Evolutionary conservation across 306 rosid species (phyloP).

Genomic region (Lathyrus tuberosus): DNA sequence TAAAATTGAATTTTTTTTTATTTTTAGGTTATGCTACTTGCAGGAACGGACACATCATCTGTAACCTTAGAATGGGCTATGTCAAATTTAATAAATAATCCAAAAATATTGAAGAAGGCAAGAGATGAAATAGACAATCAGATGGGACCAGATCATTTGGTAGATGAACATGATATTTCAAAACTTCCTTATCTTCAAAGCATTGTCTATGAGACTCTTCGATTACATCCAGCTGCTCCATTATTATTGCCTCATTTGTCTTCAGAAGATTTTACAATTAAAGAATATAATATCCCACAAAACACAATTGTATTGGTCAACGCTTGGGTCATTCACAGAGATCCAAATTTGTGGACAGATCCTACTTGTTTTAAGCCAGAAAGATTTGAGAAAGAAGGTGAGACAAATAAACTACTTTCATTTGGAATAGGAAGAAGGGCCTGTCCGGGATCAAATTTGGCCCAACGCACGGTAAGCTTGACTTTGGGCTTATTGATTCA

Average conservation of each 20-base stretch:
- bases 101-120: slow-evolving; percentile 42
- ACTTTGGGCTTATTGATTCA: slow-evolving; percentile 50
- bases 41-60: slow-evolving; percentile 54
- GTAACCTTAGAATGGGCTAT: slow-evolving; percentile 67
- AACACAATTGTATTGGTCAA: slow-evolving; percentile 51
- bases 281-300: slow-evolving; percentile 43
- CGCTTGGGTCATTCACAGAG: slow-evolving; percentile 62
- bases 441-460: slow-evolving; percentile 52
- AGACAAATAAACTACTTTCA: slow-evolving; percentile 42
- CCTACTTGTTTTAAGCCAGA: slow-evolving; percentile 51
- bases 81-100: slow-evolving; percentile 51
- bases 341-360: slow-evolving; percentile 53
- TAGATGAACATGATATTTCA: slow-evolving; percentile 46
- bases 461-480: slow-evolving; percentile 43
- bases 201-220: slow-evolving; percentile 51
- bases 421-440: slow-evolving; percentile 61
- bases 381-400: slow-evolving; percentile 45
- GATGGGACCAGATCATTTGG: slow-evolving; percentile 37
- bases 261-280: slow-evolving; percentile 45
- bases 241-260: slow-evolving; percentile 52
- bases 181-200: slow-evolving; percentile 55
- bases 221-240: slow-evolving; percentile 49
- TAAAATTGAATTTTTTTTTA: not conserved
- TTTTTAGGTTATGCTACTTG: slow-evolving; percentile 41
- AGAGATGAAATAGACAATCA: slow-evolving; percentile 43